Conservation (phyloP, 345 rosid genomes). For the Bruguiera parviflora region DNA sequence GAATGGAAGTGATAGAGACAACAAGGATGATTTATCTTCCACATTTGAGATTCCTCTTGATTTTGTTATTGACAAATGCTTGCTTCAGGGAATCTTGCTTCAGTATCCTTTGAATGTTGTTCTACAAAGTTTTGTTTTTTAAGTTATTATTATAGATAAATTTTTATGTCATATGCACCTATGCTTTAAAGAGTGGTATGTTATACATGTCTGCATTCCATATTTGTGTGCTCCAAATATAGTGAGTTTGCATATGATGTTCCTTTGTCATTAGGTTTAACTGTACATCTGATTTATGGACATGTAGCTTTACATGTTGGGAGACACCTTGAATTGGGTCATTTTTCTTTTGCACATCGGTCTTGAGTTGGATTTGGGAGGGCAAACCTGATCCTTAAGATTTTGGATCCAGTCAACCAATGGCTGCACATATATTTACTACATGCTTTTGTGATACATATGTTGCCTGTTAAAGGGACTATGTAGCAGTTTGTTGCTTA, state of each 20-base stretch:
- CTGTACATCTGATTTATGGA: too few relatives aligned
- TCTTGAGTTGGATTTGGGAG: too few relatives aligned
- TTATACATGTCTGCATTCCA: too few relatives aligned
- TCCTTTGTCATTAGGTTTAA: neutral
- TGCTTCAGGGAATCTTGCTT: slow-evolving; percentile 83
- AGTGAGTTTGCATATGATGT: neutral
- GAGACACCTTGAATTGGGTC: too few relatives aligned
- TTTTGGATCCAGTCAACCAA: too few relatives aligned
- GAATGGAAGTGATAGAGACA: slow-evolving; percentile 27
- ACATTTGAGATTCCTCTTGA: slow-evolving; percentile 80
- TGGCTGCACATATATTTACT: too few relatives aligned
- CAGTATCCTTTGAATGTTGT: slow-evolving; percentile 72
- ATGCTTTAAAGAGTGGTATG: neutral
- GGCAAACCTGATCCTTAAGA: too few relatives aligned
- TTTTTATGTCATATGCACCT: neutral
- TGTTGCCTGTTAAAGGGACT: too few relatives aligned
- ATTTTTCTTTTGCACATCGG: too few relatives aligned
- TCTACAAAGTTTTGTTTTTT: neutral
- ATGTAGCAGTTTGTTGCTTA: too few relatives aligned
- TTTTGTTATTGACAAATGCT: slow-evolving; percentile 71
- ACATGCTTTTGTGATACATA: too few relatives aligned
- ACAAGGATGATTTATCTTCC: slow-evolving; percentile 35
- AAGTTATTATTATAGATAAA: neutral
- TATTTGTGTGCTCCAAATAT: neutral
- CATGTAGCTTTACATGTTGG: too few relatives aligned